These are phyloP conservation scores for Penicillium sp. DNA, from an alignment of 2,329 filamentous ascomycete genomes.

Conservation along the genomic window DNA sequence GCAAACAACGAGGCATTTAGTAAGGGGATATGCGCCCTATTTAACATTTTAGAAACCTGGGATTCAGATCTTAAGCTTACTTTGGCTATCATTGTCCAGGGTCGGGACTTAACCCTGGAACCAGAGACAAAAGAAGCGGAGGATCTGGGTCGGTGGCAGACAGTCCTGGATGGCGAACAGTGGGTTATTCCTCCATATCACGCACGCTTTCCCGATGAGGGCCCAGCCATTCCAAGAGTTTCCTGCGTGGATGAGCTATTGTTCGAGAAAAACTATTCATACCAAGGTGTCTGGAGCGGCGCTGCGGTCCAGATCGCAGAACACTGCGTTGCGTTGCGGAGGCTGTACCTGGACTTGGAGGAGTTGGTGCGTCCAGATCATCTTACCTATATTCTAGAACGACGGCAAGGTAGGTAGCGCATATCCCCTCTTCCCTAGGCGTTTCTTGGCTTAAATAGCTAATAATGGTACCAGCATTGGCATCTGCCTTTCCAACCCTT, in stretches of 20 bases:
- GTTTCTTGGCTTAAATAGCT: neutral
- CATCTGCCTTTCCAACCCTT: neutral
- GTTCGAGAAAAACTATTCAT: neutral
- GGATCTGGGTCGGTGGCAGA: neutral
- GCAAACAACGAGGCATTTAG: constrained; percentile 19
- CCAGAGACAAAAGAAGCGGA: neutral
- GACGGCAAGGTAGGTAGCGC: neutral
- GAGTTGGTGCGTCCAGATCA: constrained; percentile 8
- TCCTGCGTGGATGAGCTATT: neutral
- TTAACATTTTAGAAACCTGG: constrained; percentile 8
- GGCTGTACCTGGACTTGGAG: neutral
- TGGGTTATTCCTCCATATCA: constrained; percentile 17
- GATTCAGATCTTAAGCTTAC: constrained; percentile 14
- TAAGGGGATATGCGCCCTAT: constrained; percentile 4
- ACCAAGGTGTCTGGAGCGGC: neutral
- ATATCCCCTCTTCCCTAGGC: neutral
- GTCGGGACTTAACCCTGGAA: neutral
- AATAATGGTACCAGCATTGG: neutral
- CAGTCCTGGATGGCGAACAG: neutral
- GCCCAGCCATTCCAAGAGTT: neutral
- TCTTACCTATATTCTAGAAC: neutral
- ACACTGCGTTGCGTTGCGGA: neutral
- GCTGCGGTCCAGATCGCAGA: neutral
- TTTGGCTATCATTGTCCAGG: neutral
- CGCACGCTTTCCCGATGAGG: constrained; percentile 10